Conservation (phyloP, 179 eudicot genomes). For the Sideroxylon spinosum region DNA sequence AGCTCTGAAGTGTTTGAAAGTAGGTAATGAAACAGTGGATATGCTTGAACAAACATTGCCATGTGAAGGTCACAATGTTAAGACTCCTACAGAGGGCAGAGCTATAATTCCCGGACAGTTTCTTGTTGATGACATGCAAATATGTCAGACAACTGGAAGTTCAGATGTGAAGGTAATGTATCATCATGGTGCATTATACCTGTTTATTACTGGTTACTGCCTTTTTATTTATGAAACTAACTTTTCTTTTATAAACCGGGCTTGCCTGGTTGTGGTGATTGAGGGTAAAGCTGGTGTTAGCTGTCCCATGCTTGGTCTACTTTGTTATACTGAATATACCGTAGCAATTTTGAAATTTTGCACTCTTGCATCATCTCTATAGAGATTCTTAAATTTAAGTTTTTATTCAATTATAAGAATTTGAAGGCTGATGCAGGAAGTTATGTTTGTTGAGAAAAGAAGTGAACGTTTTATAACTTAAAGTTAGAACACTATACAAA, state of each 20-base stretch:
- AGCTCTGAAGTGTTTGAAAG: constrained; percentile 25
- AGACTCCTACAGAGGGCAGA: constrained; percentile 18
- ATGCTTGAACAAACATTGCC: constrained; percentile 20
- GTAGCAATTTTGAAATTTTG: not conserved
- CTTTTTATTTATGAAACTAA: not conserved
- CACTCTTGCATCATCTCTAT: not conserved
- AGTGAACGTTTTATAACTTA: not conserved
- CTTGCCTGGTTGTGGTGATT: not conserved
- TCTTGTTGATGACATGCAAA: constrained; percentile 20
- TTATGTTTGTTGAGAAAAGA: not conserved
- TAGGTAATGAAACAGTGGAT: constrained; percentile 17
- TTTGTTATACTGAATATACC: not conserved
- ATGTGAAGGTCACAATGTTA: constrained; percentile 18
- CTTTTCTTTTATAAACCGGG: not conserved
- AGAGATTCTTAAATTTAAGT: not conserved
- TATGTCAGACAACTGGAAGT: constrained; percentile 24
- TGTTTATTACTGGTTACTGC: not conserved
- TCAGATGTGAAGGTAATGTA: constrained; percentile 44
- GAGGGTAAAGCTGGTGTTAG: not conserved
- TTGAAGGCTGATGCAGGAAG: not conserved
- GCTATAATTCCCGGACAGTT: constrained; percentile 11
- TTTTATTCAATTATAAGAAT: not conserved
- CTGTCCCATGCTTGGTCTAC: not conserved
- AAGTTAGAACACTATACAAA: not conserved
- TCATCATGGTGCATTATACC: not conserved